Evolutionary conservation across 106 monocot genomes (phyloP), one percentile per base, ranked within the genome.

Genomic region (Chionographis japonica): DNA sequence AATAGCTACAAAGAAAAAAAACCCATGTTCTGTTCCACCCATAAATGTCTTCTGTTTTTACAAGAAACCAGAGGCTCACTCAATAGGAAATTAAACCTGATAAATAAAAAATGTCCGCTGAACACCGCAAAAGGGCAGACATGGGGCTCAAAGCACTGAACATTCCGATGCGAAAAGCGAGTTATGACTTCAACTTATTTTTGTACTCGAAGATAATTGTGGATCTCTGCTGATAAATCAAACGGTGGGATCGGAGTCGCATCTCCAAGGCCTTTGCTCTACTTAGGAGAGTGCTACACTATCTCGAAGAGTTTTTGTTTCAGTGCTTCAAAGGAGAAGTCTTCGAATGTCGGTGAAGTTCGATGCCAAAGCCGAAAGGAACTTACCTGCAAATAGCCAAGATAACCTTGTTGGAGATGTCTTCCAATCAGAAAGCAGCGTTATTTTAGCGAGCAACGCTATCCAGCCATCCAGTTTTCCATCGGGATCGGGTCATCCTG

Each of bases 341-440:
- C 89, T 90, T 68, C 77, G 72, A 38, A 98, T 80, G 64, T 93
- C 83, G 43, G 60, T 77, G 60, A 98, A 78, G 71, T 93, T 93
- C 12, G 60, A 53, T 41, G 74, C 69, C 72, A 98, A 61, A 18
- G 82, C 79, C 36, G 80, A 82, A 38, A 98, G 72, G 69, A 98
- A 90, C 37, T 88, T 98, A 6, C 93, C 98, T 98, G 87, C 41
- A 75, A 62, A 79, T 15, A 61, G 17, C 39, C 7, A 50, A 37
- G 18, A 62, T 6, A 13, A 41, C 2, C 50, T 11, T 60, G 65
- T 49, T n/a, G 37, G 4, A 6, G 54, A 57, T 52, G 8, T 42
- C 6, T 57, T n/a, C 1, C 8, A 4, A 11, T 8, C 2, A 52
- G 16, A 20, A 40, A 4, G 12, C 40, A 56, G 27, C n/a, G 4